Base-by-base conservation (phyloP, 75 land plant genomes). In the Pinus tabuliformis region DNA sequence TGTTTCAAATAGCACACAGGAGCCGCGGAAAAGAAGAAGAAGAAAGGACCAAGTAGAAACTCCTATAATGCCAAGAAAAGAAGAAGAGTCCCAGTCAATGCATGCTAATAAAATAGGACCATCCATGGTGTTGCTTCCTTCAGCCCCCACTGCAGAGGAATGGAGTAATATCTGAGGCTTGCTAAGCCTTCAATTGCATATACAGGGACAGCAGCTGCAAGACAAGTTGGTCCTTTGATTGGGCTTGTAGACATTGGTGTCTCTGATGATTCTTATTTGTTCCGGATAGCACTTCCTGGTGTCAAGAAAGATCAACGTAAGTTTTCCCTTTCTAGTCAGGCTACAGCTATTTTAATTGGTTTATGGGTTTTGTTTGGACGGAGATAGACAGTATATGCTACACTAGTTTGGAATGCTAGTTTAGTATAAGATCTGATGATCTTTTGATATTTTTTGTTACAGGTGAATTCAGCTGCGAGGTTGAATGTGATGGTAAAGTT, bases 401-500 rank as follows among this genome's bases (percentile, higher is more conserved):
- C 49, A 6, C 3, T n/a, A 22, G 37, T n/a, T 24, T 12, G 9
- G 64, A 17, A 21, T 18, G 36, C 21, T 21, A 73, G 8, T 17
- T 56, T 73, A 52, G 18, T 24, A 62, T n/a, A 62, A 56, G 57
- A 56, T 12, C 17, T 26, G 26, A 73, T 9, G 18, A 73, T 73
- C 20, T 57, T 73, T 73, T 37, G 5, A 15, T n/a, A 8, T 73
- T n/a, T 73, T 60, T 73, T 36, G 60, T 73, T 57, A 57, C 91
- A 92, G 95, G 86, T 42, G 89, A 86, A 18, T 92, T 92, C 75
- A 91, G 86, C 20, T 91, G 93, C 64, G 91, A 91, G 81, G 91
- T 92, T 56, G 93, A 86, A 56, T 78, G 72, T n/a, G 84, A 88
- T 81, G 95, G 95, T 1, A 92, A 80, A 58, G 95, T 92, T 56